Conservation (phyloP, 2,329 filamentous ascomycete species). For the Aspergillus terreus region DNA sequence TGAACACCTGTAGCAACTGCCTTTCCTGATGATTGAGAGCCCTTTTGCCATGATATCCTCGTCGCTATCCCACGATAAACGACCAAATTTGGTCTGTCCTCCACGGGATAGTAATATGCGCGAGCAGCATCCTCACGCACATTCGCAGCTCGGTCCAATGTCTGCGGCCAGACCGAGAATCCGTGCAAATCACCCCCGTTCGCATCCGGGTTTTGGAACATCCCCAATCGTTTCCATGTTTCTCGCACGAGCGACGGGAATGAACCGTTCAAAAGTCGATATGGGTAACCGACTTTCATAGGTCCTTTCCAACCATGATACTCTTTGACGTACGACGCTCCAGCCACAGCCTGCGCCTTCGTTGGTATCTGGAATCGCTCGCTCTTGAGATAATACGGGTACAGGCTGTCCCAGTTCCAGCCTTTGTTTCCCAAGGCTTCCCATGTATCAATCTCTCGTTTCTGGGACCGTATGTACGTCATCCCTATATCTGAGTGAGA, state of each 20-base stretch:
- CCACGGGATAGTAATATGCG: slow-evolving; percentile 46
- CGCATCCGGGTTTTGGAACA: slow-evolving; percentile 39
- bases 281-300: slow-evolving; percentile 23
- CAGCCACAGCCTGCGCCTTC: slow-evolving; percentile 16
- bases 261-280: not conserved
- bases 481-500: slow-evolving; percentile 21
- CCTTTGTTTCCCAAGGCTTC: slow-evolving; percentile 25
- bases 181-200: slow-evolving; percentile 46
- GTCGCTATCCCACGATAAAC: slow-evolving; percentile 4
- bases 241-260: slow-evolving; percentile 22
- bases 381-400: slow-evolving; percentile 27
- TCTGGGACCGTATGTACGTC: slow-evolving; percentile 34
- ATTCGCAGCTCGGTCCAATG: slow-evolving; percentile 34
- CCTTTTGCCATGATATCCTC: slow-evolving; percentile 10
- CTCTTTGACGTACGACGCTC: slow-evolving; percentile 19
- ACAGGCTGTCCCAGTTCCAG: slow-evolving; percentile 29
- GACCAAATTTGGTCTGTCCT: slow-evolving; percentile 39
- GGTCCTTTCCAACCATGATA: slow-evolving; percentile 27
- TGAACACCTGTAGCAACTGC: slow-evolving; percentile 24
- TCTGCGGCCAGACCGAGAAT: slow-evolving; percentile 42
- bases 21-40: not conserved
- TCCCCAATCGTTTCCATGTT: slow-evolving; percentile 31
- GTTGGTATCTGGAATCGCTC: slow-evolving; percentile 22
- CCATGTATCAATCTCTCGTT: slow-evolving; percentile 37
- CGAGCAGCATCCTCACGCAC: slow-evolving; percentile 46